Evolutionary conservation across 768 basidiomycete genomes (phyloP).

Genomic region (Neoboletus brunneissimus): DNA sequence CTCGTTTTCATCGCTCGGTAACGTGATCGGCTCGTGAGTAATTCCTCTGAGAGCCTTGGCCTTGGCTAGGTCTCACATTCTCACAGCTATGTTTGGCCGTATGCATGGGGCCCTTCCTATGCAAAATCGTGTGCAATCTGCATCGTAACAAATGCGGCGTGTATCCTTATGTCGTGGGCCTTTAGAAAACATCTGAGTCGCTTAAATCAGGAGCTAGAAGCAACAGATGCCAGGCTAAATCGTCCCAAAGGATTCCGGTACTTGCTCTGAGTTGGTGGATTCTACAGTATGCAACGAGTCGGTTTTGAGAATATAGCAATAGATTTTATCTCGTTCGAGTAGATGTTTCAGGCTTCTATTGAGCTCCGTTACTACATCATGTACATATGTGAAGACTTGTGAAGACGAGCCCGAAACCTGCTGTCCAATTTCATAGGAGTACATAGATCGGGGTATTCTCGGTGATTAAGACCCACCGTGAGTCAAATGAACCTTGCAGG

Average conservation of each 20-base stretch:
- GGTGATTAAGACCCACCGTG: neutral
- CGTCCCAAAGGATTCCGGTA: slow-evolving; percentile 44
- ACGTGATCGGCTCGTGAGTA: slow-evolving; percentile 77
- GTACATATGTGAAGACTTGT: neutral
- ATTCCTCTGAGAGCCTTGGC: neutral
- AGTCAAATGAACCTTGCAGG: neutral
- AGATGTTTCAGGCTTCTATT: neutral
- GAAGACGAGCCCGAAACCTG: neutral
- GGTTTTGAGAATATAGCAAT: neutral
- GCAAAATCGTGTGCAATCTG: slow-evolving; percentile 69
- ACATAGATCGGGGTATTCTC: slow-evolving; percentile 11
- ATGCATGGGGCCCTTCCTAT: slow-evolving; percentile 69
- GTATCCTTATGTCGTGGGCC: slow-evolving; percentile 49
- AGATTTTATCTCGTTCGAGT: neutral
- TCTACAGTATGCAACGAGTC: neutral
- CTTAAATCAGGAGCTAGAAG: slow-evolving; percentile 41
- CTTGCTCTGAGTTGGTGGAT: slow-evolving; percentile 34
- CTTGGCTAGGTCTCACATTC: slow-evolving; percentile 4
- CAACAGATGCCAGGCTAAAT: slow-evolving; percentile 36
- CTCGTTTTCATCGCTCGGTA: slow-evolving; percentile 78
- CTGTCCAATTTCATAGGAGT: neutral
- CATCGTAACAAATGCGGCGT: slow-evolving; percentile 51
- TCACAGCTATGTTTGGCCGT: slow-evolving; percentile 63
- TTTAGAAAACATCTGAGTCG: slow-evolving; percentile 45
- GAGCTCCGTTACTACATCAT: neutral